Base-by-base conservation (phyloP, 805 yeast species). In the Saturnispora sanitii region DNA sequence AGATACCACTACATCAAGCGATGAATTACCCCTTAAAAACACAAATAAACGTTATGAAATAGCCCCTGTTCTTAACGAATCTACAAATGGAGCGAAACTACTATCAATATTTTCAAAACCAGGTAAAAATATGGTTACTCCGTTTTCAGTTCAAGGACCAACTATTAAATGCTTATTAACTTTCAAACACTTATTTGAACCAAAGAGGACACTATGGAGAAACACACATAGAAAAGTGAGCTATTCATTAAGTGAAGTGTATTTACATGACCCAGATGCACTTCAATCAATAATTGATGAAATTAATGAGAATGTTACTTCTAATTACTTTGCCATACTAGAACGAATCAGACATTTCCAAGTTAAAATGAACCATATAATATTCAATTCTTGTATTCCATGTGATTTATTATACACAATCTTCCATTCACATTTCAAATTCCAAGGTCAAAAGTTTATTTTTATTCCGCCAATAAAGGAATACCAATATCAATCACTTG, bases 291-390 rank as follows among this genome's bases (percentile, higher is more conserved):
- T 39, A 6, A 21, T 27, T 6, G 27, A 33, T 20, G 42, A 39
- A 4, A 39, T 39, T 12, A 33, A 39, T 29, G 9, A 19, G 12
- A 7, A 33, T 27, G 33, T 39, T 7, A 39, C 37, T 3, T 28
- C 37, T 2, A 34, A 46, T n/a, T 45, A 35, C 18, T 39, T 43
- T 37, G 47, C 48, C 4, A 21, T 49, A 2, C 29, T 39, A 3
- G 53, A 49, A 33, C 30, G 53, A 13, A 19, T 49, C 8, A 17
- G 32, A 12, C 42, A 22, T n/a, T 49, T 49, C 33, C 46, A 45
- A 31, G n/a, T 15, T 4, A n/a, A 37, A 8, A 34, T 49, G 9
- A 47, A 47, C 33, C 22, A 20, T 2, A 16, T 47, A 7, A 22
- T 47, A 19, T 43, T 37, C 22, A 22, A 44, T 18, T 33, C 41